Evolutionary conservation across 108 stramenopile genomes (phyloP).

Genomic region (Tribonema minus): DNA sequence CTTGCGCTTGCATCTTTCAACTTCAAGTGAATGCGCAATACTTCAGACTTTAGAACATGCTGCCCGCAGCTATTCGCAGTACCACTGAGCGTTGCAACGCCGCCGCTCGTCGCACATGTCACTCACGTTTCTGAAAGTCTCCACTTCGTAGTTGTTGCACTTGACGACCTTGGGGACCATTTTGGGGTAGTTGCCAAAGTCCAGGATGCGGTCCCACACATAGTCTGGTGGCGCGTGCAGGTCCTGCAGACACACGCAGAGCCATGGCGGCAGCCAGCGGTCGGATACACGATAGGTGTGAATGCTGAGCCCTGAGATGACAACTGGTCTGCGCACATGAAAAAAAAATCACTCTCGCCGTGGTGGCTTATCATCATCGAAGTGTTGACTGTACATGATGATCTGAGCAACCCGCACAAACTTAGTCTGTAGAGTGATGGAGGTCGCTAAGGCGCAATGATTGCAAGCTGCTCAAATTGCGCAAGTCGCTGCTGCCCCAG

Average conservation of each 20-base stretch:
- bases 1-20: no score
- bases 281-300: no score
- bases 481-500: background rate
- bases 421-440: no score
- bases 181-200: slow-evolving; percentile 41
- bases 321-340: no score
- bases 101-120: no score
- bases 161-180: slow-evolving; percentile 49
- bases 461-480: background rate
- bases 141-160: slow-evolving; percentile 39
- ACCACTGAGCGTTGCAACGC: background rate
- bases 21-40: background rate
- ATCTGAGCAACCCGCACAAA: no score
- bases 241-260: slow-evolving; percentile 33
- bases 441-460: no score
- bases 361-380: no score
- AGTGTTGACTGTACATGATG: no score
- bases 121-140: slow-evolving; percentile 34
- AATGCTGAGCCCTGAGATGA: no score
- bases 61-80: background rate
- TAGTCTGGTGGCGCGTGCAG: slow-evolving; percentile 42
- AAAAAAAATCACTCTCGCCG: no score
- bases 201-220: slow-evolving; percentile 49
- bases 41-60: background rate
- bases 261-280: no score